Conservation (phyloP, 1,284 basidiomycete genomes). For the Cutaneotrichosporon cutaneum region DNA sequence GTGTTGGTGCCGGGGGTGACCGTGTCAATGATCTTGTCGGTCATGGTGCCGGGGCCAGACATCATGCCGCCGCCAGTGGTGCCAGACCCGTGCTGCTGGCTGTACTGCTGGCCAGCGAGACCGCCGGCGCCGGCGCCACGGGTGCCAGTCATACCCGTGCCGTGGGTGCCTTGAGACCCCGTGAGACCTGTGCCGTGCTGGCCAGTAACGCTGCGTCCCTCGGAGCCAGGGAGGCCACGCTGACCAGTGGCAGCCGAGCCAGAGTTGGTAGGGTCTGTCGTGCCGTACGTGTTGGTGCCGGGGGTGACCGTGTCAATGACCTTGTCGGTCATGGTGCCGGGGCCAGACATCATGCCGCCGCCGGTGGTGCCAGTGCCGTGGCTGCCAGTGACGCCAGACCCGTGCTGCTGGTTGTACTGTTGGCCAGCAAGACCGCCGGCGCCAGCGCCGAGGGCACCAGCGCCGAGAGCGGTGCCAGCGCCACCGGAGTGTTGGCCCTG, state of each 20-base stretch:
- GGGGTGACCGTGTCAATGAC: conserved; percentile 1
- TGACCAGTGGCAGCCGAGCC: not conserved
- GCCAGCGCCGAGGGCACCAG: conserved; percentile 4
- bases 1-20: conserved; percentile 2
- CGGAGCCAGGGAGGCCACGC: not conserved
- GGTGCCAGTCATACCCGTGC: not conserved
- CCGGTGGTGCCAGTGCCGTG: not conserved
- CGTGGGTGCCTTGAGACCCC: not conserved
- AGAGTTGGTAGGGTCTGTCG: not conserved
- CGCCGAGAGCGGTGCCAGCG: conserved; percentile 1
- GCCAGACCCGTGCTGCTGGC: not conserved
- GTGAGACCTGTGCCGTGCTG: not conserved
- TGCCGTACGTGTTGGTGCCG: not conserved
- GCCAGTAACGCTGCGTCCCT: too few species aligned
- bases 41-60: too few species aligned
- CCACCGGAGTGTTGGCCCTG: too few species aligned
- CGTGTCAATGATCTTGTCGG: not conserved
- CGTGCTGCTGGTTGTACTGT: not conserved
- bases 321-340: not conserved
- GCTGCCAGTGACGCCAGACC: not conserved
- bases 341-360: too few species aligned
- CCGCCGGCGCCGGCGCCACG: conserved; percentile 2
- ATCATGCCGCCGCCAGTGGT: too few species aligned
- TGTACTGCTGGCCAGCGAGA: not conserved
- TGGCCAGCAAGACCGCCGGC: not conserved